Evolutionary conservation across 2,329 filamentous ascomycete species (phyloP).

Genomic region (Penicillium sp.): DNA sequence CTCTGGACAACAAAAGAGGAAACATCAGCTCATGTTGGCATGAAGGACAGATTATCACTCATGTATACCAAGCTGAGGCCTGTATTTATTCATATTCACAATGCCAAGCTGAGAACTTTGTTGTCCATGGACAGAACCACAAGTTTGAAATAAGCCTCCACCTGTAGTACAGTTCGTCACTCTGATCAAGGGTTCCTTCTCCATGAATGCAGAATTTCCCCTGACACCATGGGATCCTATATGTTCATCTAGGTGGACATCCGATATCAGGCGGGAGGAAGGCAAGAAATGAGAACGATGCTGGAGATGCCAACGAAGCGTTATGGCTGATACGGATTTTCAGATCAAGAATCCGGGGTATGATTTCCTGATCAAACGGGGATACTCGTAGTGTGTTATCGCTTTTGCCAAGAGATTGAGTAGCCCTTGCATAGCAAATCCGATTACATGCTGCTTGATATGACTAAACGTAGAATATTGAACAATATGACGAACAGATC

Average conservation of each 20-base stretch:
- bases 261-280: too few relatives aligned
- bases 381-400: constrained; percentile 24
- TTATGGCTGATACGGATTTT: background rate
- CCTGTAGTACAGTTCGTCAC: background rate
- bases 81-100: background rate
- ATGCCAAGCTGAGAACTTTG: constrained; percentile 31
- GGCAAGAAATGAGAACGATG: background rate
- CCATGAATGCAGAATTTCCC: background rate
- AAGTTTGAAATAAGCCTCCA: constrained; percentile 31
- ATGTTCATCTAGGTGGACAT: background rate
- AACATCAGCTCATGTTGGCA: background rate
- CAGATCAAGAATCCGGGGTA: constrained; percentile 15
- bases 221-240: background rate
- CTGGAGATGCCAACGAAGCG: background rate
- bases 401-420: background rate
- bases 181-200: background rate
- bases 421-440: too few relatives aligned
- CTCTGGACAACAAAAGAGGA: background rate
- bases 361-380: constrained; percentile 20
- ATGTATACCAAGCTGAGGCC: background rate
- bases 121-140: constrained; percentile 51
- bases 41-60: background rate
- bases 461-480: background rate
- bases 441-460: background rate
- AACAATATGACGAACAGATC: background rate